Evolutionary conservation across 257 asterid genomes (phyloP).

Genomic region (Cynanchum wilfordii): DNA sequence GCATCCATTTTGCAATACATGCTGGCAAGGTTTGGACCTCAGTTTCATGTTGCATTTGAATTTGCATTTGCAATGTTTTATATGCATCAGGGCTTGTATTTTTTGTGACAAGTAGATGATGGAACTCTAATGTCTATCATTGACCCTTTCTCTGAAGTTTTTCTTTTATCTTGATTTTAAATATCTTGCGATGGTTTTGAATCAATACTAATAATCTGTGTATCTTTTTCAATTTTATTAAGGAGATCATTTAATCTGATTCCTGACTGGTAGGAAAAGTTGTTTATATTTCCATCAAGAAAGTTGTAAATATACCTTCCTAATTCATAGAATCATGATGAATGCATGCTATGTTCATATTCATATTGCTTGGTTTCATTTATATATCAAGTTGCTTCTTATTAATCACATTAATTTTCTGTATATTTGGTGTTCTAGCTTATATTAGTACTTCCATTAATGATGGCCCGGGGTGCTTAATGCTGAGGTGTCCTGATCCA

Average conservation of each 20-base stretch:
- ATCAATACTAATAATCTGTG: background rate
- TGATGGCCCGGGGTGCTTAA: constrained; percentile 95
- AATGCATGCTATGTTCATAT: background rate
- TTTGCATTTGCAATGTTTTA: background rate
- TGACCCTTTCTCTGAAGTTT: background rate
- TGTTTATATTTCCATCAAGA: background rate
- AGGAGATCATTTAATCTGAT: background rate
- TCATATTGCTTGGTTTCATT: background rate
- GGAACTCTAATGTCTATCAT: background rate
- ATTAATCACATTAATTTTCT: background rate
- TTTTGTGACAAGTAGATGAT: background rate
- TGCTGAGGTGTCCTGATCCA: constrained; percentile 83
- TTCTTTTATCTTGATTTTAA: background rate
- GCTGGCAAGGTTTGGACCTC: constrained; percentile 70
- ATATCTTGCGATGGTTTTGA: background rate
- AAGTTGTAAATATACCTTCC: background rate
- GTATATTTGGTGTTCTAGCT: constrained; percentile 35
- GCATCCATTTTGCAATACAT: constrained; percentile 73
- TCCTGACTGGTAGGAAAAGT: background rate
- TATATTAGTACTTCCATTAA: constrained; percentile 77
- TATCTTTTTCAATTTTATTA: background rate
- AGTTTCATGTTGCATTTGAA: background rate
- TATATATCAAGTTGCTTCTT: background rate
- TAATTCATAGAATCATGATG: background rate
- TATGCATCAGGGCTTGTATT: background rate